These are phyloP conservation scores for Acrodontium crateriforme DNA, from an alignment of 2,329 filamentous ascomycete genomes.

Conservation along the genomic window DNA sequence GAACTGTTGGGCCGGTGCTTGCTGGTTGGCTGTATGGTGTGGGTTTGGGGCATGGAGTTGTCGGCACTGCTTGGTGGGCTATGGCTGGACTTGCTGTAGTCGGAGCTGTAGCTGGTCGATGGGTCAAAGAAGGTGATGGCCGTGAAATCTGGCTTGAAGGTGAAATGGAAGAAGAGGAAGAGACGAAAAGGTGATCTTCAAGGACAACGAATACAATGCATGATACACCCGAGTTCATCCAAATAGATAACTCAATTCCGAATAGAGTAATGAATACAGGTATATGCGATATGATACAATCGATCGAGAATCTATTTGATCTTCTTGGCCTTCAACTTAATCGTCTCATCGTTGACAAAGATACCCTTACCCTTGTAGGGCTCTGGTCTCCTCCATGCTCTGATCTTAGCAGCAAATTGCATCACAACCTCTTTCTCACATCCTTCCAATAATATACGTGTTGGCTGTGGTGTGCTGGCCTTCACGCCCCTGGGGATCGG, in stretches of 20 bases:
- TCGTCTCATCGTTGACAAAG: conserved; percentile 94
- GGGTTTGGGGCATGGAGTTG: conserved; percentile 38
- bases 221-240: no score
- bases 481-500: conserved; percentile 69
- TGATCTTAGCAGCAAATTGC: conserved; percentile 79
- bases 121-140: conserved; percentile 49
- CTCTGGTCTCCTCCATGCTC: conserved; percentile 80
- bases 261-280: no score
- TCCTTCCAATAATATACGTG: conserved; percentile 79
- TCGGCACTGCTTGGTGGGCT: conserved; percentile 45
- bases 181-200: no score
- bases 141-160: conserved; percentile 43
- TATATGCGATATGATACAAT: no score
- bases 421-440: conserved; percentile 75
- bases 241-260: no score
- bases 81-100: conserved; percentile 39
- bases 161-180: conserved; percentile 21
- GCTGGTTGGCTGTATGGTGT: conserved; percentile 39
- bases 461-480: conserved; percentile 80
- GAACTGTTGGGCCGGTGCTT: conserved; percentile 42
- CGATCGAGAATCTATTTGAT: conserved; percentile 37
- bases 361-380: conserved; percentile 99
- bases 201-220: no score
- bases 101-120: conserved; percentile 44
- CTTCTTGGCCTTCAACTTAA: conserved; percentile 90